Evolutionary conservation across 306 rosid genomes (phyloP).

Genomic region (Crotalaria pallida): DNA sequence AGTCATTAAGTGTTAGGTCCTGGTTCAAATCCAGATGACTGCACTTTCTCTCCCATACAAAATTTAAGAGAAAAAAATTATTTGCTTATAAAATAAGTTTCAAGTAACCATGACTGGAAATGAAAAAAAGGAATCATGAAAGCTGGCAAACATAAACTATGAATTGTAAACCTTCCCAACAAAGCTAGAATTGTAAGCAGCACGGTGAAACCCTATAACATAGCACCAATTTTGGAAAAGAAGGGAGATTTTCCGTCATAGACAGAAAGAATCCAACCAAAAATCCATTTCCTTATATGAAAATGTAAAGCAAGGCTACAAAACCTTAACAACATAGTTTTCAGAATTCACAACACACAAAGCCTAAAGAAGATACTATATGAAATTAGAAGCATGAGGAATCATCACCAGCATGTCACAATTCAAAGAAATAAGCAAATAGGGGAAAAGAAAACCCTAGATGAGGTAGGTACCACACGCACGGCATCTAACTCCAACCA

Average conservation of each 20-base stretch:
- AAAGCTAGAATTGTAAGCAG: not conserved
- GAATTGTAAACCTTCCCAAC: conserved; percentile 15
- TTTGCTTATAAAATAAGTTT: too few species aligned
- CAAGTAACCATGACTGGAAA: not conserved
- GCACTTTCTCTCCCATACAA: too few species aligned
- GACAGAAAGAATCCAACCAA: not conserved
- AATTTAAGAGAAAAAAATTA: too few species aligned
- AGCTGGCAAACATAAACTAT: not conserved
- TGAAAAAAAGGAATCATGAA: not conserved
- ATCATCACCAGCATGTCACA: conserved; percentile 9
- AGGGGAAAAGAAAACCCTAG: conserved; percentile 36
- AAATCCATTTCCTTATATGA: not conserved
- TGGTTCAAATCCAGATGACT: too few species aligned
- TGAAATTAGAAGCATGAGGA: conserved; percentile 12
- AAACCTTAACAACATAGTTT: conserved; percentile 24
- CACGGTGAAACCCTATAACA: not conserved
- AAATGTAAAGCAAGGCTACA: not conserved
- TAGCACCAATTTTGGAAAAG: not conserved
- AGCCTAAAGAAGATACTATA: conserved; percentile 25
- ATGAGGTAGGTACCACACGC: not conserved
- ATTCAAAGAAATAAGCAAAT: conserved; percentile 23
- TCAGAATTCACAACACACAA: conserved; percentile 11
- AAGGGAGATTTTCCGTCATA: not conserved
- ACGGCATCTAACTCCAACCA: conserved; percentile 14
- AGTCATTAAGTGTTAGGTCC: too few species aligned